phyloP scores from a whole-genome alignment of 345 rosid genomes.

The Eucalyptus grandis region DNA sequence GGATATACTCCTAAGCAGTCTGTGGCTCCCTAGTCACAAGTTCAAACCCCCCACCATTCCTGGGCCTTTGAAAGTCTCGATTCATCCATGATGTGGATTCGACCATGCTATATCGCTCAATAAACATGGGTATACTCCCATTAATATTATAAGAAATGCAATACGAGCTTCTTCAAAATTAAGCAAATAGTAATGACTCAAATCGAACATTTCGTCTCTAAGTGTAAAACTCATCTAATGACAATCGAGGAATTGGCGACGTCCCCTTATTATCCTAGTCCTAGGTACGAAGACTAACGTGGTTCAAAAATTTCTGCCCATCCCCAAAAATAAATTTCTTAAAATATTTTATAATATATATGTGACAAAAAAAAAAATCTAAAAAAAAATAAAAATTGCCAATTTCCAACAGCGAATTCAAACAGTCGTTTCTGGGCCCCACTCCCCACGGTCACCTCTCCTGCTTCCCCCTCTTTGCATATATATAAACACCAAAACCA shows the following conservation, averaged over 20 bases:
- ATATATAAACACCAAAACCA: background rate
- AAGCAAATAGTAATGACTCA: fast-evolving
- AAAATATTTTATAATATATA: background rate
- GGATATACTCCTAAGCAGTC: background rate
- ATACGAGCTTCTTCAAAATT: fast-evolving
- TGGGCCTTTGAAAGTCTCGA: fast-evolving
- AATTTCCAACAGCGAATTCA: background rate
- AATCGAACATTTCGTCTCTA: fast-evolving
- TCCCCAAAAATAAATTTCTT: background rate
- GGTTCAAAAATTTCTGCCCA: background rate
- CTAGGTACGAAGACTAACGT: background rate
- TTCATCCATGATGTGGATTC: background rate
- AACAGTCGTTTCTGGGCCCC: background rate
- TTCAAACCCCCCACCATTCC: background rate
- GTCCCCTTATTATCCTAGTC: background rate
- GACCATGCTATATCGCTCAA: background rate
- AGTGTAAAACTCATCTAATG: background rate
- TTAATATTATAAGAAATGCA: fast-evolving
- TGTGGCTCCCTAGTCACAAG: fast-evolving
- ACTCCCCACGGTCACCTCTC: background rate
- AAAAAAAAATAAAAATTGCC: background rate
- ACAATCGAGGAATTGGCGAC: fast-evolving
- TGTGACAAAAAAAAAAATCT: fast-evolving
- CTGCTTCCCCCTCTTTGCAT: background rate
- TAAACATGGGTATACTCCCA: fast-evolving